Base-by-base conservation (phyloP, 208 protist species). In the Borovskyia barvae region DNA sequence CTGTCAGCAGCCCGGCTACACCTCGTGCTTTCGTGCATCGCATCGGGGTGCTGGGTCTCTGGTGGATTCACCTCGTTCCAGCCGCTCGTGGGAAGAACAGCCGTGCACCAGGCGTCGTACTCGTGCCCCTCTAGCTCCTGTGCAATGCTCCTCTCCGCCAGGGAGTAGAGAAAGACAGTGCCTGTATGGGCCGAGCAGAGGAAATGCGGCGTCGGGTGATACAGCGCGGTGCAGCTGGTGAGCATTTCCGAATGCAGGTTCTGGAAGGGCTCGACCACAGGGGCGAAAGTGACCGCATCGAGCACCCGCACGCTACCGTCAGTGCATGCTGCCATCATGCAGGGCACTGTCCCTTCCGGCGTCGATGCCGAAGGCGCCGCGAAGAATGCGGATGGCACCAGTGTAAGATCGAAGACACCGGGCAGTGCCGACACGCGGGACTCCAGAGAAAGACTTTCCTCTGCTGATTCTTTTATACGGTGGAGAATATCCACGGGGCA, bases 41-140 rank as follows among this genome's bases (percentile, higher is more conserved):
- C 33, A 25, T 8, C 12, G 11, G 24, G 43, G 45, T 20, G 32
- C 24, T 45, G 17, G 25, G 25, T 5, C 3, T 28, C n/a, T 2
- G 47, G 37, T 2, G 29, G 3, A 2, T 48, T 11, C 4, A 40
- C 24, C 2, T 22, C 58, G 32, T 49, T 59, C 43, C 39, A 61
- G 33, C 52, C 40, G 17, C 33, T 49, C 29, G 41, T 58, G 3
- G 76, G 76, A 54, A 75, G 28, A 22, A 66, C 69, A 8, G 85
- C 82, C 42, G 77, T 72, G 67, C 88, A 95, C 85, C 88, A 95
- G 35, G 88, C 85, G 59, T 95, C 88, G 53, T 80, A 92, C 40
- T 87, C 80, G 56, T 95, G 88, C 22, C 71, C 74, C 43, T 83
- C 68, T 41, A 89, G 55, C 41, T 40, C 48, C 14, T 55, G 65